Base-by-base conservation (phyloP, 1,139 yeast genomes). In the Meyerozyma elateridarum region DNA sequence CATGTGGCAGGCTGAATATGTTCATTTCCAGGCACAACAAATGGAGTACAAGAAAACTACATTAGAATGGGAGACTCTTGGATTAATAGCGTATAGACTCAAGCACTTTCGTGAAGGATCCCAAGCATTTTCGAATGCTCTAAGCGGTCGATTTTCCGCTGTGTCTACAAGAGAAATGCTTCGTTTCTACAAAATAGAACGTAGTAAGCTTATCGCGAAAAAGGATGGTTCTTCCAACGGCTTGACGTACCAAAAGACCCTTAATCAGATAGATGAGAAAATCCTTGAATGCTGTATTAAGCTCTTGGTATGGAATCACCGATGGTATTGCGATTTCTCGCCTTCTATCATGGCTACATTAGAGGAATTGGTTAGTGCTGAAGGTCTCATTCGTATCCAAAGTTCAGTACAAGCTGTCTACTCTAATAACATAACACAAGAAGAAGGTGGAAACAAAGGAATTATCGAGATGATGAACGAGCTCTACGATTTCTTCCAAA, bases 271-370 rank as follows among this genome's bases (percentile, higher is more conserved):
- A 36, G 78, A 79, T 49, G 78, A 73, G 34, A 69, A 71, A 41
- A 76, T 85, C 14, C 64, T 88, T 44, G 91, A 83, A 40, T 64
- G 84, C 25, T 63, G 80, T 38, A 85, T 88, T 31, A 83, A 82
- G 47, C 64, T 91, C 36, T 64, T 83, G 22, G 95, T 94, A 14
- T 91, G 97, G 96, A 85, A 88, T 52, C 97, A 88, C 58, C 77
- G 98, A 52, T 93, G 98, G 98, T 93, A 91, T 59, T 75, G 79
- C 42, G 96, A 89, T 45, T 89, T 88, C 49, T 80, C 94, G 7
- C 85, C 93, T 17, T 65, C 68, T 30, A 64, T 87, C 36, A 54
- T 80, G 14, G 56, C 62, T 20, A 65, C 77, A 1, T 59, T 88
- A 36, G 64, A 76, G 25, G 75, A 70, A 34, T 64, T 85, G 39